phyloP scores from a whole-genome alignment of 129 eudicot species.

The Chrysanthemum seticuspe region DNA sequence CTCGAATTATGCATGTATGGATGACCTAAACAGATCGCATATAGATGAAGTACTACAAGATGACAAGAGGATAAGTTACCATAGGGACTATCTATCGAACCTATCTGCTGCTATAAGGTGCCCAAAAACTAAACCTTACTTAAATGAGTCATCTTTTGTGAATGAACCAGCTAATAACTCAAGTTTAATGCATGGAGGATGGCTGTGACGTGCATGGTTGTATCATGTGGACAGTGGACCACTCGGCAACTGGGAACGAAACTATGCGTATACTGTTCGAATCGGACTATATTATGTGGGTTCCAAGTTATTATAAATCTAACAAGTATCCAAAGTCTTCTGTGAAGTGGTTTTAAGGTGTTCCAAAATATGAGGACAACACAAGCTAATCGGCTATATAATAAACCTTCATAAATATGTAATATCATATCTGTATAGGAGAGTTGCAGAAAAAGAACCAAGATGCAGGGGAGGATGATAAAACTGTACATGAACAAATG shows the following conservation, averaged over 20 bases:
- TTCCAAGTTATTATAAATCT: slow-evolving; percentile 67
- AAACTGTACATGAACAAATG: slow-evolving; percentile 7
- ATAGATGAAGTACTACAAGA: slow-evolving; percentile 59
- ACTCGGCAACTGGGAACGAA: slow-evolving; percentile 98
- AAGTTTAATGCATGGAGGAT: slow-evolving; percentile 60
- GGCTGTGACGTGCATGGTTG: slow-evolving; percentile 78
- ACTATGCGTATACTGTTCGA: slow-evolving; percentile 67
- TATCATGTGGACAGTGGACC: slow-evolving; percentile 67
- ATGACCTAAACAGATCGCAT: slow-evolving; percentile 56
- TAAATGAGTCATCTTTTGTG: background rate
- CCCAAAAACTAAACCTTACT: background rate
- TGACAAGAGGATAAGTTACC: slow-evolving; percentile 73
- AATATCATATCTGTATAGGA: background rate
- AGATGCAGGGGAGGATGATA: background rate
- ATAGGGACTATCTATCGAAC: slow-evolving; percentile 79
- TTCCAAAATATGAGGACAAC: slow-evolving; percentile 35
- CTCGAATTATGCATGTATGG: slow-evolving; percentile 55
- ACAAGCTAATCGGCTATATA: slow-evolving; percentile 6
- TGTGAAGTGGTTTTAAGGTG: slow-evolving; percentile 67
- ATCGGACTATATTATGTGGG: slow-evolving; percentile 89
- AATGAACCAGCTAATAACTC: background rate
- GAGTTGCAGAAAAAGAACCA: background rate
- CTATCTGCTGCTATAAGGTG: slow-evolving; percentile 91
- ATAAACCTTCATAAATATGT: background rate
- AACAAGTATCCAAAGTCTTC: slow-evolving; percentile 82